phyloP scores from a whole-genome alignment of 371 early-diverging fungal genomes.

The Zychaea mexicana region DNA sequence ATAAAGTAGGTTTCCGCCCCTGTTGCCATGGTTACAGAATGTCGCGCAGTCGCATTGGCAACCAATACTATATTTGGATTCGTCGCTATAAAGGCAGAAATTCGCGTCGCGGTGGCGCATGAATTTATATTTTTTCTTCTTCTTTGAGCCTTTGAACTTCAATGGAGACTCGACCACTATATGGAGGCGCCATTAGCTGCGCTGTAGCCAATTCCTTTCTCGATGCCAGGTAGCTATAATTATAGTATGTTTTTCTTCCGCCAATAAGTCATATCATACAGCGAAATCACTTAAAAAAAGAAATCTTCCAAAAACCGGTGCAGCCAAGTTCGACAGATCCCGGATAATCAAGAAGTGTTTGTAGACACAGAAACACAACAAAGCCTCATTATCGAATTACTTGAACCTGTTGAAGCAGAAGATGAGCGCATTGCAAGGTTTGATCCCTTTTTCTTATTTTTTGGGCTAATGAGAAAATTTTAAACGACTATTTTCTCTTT shows the following conservation, averaged over 20 bases:
- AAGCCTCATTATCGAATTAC: conserved; percentile 83
- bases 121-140: background rate
- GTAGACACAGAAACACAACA: conserved; percentile 72
- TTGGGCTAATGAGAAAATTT: background rate
- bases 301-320: background rate
- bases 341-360: conserved; percentile 93
- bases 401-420: conserved; percentile 65
- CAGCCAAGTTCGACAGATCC: conserved; percentile 81
- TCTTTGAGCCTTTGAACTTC: background rate
- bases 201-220: conserved; percentile 57
- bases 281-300: too few species aligned
- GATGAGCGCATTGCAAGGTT: conserved; percentile 62
- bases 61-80: too few species aligned
- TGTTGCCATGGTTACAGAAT: too few species aligned
- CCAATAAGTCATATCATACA: too few species aligned
- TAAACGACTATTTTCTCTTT: background rate
- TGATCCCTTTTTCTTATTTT: background rate
- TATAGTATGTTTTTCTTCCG: too few species aligned
- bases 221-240: conserved; percentile 62
- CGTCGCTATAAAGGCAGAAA: too few species aligned
- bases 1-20: too few species aligned
- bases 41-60: too few species aligned
- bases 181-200: conserved; percentile 73
- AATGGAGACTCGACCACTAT: conserved; percentile 26
- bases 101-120: too few species aligned